phyloP scores from a whole-genome alignment of 768 basidiomycete species.

The Suillus occidentalis region DNA sequence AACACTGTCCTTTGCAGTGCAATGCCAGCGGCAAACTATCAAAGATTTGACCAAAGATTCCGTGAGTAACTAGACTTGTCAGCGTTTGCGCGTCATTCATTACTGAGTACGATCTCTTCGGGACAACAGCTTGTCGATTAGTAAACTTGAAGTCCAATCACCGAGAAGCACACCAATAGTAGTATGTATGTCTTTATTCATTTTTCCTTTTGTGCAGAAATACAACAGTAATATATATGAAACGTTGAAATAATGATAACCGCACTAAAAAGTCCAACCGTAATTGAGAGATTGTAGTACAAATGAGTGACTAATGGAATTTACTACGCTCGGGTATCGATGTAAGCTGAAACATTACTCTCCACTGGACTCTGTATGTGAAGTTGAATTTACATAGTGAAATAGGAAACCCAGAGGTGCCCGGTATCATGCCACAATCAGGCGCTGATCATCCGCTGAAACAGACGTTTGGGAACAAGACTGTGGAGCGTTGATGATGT shows the following conservation, averaged over 20 bases:
- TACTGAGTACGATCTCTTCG: not conserved
- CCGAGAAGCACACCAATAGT: not conserved
- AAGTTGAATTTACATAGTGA: not conserved
- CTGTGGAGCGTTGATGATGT: not conserved
- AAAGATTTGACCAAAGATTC: not conserved
- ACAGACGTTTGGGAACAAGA: conserved; percentile 16
- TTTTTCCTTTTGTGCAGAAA: not conserved
- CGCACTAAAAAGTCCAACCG: not conserved
- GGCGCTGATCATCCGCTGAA: conserved; percentile 11
- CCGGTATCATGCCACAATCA: not conserved
- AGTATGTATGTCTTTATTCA: not conserved
- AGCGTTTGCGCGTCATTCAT: not conserved
- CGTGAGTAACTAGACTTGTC: not conserved
- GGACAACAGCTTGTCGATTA: not conserved
- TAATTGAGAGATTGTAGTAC: not conserved
- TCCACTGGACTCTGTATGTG: not conserved
- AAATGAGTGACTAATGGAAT: not conserved
- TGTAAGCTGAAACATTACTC: too few relatives aligned
- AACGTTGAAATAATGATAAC: not conserved
- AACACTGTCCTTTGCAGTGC: conserved; percentile 12
- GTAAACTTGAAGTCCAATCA: not conserved
- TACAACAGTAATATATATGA: not conserved
- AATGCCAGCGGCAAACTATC: conserved; percentile 1
- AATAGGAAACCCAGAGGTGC: not conserved
- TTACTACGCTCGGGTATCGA: too few relatives aligned